A percentile compares a stretch with the other conserved stretches of the same genome.
phyloP scores from a whole-genome alignment of 179 eudicot genomes.

The Camellia oleifera region DNA sequence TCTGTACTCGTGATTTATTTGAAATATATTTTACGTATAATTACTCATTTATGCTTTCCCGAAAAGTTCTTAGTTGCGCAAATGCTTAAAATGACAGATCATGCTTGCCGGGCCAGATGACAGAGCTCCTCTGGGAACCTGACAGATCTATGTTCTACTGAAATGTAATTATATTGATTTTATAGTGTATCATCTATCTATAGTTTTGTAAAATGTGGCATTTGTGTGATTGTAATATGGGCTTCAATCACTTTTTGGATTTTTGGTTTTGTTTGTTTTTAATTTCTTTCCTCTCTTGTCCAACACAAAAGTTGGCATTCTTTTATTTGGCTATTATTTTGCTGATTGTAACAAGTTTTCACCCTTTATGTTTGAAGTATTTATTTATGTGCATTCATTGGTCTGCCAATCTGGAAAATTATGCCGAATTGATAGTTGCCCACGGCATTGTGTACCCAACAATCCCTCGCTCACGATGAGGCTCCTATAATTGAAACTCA shows the following conservation, averaged over 20 bases:
- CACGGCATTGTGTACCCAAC: too few relatives aligned
- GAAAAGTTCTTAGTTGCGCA: background rate
- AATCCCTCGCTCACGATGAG: too few relatives aligned
- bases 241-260: background rate
- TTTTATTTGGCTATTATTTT: constrained; percentile 8
- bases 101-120: constrained; percentile 97
- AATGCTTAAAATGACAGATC: constrained; percentile 47
- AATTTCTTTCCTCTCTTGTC: background rate
- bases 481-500: too few relatives aligned
- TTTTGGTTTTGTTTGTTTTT: background rate
- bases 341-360: constrained; percentile 3
- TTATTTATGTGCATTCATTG: constrained; percentile 1
- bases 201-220: constrained; percentile 19
- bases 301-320: constrained; percentile 11
- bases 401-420: background rate
- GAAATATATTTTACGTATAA: too few relatives aligned
- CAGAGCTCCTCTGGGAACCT: constrained; percentile 41
- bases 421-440: too few relatives aligned
- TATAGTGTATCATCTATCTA: constrained; percentile 11
- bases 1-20: background rate
- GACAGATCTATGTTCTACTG: background rate
- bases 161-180: constrained; percentile 20
- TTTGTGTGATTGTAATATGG: constrained; percentile 14
- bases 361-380: background rate
- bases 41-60: background rate